These are phyloP conservation scores for Phyllosticta citriasiana DNA, from an alignment of 2,329 filamentous ascomycete species.

Conservation along the genomic window DNA sequence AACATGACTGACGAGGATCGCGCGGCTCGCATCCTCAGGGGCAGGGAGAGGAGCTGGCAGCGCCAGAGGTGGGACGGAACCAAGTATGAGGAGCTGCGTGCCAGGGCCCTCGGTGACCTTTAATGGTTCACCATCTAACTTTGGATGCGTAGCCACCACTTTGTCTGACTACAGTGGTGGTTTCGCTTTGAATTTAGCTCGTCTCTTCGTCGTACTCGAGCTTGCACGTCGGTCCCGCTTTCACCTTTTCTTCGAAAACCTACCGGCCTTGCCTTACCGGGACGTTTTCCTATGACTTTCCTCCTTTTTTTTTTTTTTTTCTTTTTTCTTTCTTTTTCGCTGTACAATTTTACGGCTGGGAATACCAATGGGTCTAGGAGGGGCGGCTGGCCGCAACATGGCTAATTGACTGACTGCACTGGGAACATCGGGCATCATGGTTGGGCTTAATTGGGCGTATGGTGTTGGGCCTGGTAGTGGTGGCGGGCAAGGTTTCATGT, in stretches of 20 bases:
- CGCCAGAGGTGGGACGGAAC: constrained; percentile 9
- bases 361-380: neutral
- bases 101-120: neutral
- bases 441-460: neutral
- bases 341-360: neutral
- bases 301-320: too few relatives aligned
- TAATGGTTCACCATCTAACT: neutral
- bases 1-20: constrained; percentile 3
- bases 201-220: neutral
- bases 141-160: neutral
- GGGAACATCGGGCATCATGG: neutral
- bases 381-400: neutral
- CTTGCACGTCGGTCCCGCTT: neutral
- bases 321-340: neutral
- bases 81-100: constrained; percentile 7
- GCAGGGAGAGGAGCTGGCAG: constrained; percentile 4
- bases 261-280: neutral
- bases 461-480: neutral
- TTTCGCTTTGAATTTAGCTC: neutral
- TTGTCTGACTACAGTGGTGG: neutral
- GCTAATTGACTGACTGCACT: neutral
- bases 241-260: neutral
- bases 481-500: neutral
- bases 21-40: neutral
- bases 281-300: neutral